Percentiles rank a stretch among this genome's conserved stretches.
These are phyloP conservation scores for Hypomyces rosellus DNA, from an alignment of 2,329 filamentous ascomycete genomes.

Conservation along the genomic window DNA sequence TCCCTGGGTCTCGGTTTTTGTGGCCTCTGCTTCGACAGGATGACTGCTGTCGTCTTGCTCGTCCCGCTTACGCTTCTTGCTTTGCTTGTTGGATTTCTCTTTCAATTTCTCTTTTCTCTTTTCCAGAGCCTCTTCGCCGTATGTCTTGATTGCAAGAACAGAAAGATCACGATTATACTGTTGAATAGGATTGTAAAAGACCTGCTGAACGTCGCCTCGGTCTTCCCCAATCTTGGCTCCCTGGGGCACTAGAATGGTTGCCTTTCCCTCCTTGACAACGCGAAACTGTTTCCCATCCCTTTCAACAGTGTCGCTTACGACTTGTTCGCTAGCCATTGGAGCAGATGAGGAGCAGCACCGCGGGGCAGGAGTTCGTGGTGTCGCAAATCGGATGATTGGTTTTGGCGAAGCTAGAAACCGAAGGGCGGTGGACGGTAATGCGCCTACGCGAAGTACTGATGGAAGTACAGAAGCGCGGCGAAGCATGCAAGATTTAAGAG, in stretches of 20 bases:
- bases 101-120: constrained; percentile 37
- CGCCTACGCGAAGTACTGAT: constrained; percentile 14
- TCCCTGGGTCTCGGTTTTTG: constrained; percentile 2
- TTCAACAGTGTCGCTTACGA: constrained; percentile 20
- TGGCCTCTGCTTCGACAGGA: constrained; percentile 1
- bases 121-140: constrained; percentile 60
- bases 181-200: constrained; percentile 99
- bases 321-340: constrained; percentile 14
- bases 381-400: constrained; percentile 1
- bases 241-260: constrained; percentile 49
- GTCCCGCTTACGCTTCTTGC: constrained; percentile 43
- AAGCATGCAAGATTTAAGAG: constrained; percentile 15
- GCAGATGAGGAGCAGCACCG: constrained; percentile 2
- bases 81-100: constrained; percentile 34
- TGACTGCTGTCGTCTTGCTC: constrained; percentile 25
- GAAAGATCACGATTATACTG: constrained; percentile 97
- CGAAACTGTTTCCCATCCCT: constrained; percentile 43
- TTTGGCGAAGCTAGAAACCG: constrained; percentile 5
- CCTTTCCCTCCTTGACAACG: constrained; percentile 49
- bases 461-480: constrained; percentile 11
- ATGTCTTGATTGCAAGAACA: constrained; percentile 84
- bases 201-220: constrained; percentile 61
- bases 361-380: neutral
- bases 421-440: neutral
- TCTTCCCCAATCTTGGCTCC: constrained; percentile 40